Evolutionary conservation across 306 rosid genomes (phyloP).

Genomic region (Prunus mira): DNA sequence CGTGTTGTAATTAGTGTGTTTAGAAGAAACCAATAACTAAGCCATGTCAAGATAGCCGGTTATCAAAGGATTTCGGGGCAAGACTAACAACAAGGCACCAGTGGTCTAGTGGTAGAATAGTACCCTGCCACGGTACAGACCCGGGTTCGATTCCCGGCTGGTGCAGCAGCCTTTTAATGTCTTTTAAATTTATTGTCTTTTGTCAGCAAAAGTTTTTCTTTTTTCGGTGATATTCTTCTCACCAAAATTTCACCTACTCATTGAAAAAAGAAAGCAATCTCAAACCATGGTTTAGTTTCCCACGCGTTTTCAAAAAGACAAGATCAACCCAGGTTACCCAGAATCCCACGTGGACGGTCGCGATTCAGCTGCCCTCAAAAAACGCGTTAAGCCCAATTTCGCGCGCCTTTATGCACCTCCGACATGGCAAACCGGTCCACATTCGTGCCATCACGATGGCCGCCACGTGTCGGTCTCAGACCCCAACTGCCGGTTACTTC

Average conservation of each 20-base stretch:
- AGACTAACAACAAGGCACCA: constrained; percentile 26
- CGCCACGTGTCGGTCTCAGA: constrained; percentile 22
- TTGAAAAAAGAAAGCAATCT: too few species aligned
- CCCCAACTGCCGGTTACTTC: not conserved
- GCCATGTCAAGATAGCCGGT: too few species aligned
- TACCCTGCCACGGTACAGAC: constrained; percentile 67
- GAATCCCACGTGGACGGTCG: not conserved
- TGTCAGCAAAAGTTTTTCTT: not conserved
- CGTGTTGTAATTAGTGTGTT: too few species aligned
- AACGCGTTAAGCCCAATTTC: constrained; percentile 16
- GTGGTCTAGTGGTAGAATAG: constrained; percentile 99
- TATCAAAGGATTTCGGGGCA: too few species aligned
- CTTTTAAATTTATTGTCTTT: not conserved
- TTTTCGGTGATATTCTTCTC: not conserved
- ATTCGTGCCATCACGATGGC: constrained; percentile 17
- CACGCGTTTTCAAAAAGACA: constrained; percentile 22
- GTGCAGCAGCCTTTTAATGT: constrained; percentile 14
- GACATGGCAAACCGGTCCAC: constrained; percentile 1
- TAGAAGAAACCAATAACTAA: too few species aligned
- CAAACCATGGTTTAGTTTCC: constrained; percentile 7
- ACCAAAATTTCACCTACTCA: not conserved
- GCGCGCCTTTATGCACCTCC: constrained; percentile 31
- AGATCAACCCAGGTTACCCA: not conserved
- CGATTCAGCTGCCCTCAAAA: not conserved
- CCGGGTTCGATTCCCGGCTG: constrained; percentile 62